Conservation (phyloP, 257 asterid species). For the Nicotiana otophora region DNA sequence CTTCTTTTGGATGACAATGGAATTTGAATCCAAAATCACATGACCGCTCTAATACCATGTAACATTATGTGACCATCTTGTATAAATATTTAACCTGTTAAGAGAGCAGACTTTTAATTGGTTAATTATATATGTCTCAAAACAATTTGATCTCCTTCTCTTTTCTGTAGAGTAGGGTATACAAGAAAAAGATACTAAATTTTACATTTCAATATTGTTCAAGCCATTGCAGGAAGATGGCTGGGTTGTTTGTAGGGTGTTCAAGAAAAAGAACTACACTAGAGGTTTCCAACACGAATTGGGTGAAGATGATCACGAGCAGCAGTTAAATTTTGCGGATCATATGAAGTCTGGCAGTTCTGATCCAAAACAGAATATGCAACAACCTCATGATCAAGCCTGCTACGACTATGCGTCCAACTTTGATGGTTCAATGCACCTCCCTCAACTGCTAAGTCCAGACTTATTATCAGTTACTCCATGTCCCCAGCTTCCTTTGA, state of each 20-base stretch:
- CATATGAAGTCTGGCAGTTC: slow-evolving; percentile 14
- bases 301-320: slow-evolving; percentile 25
- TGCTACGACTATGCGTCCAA: neutral
- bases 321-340: slow-evolving; percentile 15
- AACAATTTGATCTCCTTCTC: neutral
- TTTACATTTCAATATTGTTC: neutral
- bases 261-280: slow-evolving; percentile 57
- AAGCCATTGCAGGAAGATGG: slow-evolving; percentile 60
- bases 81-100: too few species aligned
- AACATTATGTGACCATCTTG: too few species aligned
- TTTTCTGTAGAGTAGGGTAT: neutral
- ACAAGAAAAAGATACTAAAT: neutral
- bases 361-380: slow-evolving; percentile 22
- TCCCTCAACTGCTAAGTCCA: slow-evolving; percentile 50
- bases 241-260: slow-evolving; percentile 85
- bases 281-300: slow-evolving; percentile 44
- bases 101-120: too few species aligned
- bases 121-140: too few species aligned
- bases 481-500: slow-evolving; percentile 30
- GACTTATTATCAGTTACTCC: slow-evolving; percentile 27
- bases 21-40: too few species aligned
- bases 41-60: too few species aligned
- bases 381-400: neutral
- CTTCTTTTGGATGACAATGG: too few species aligned
- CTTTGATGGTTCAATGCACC: slow-evolving; percentile 40